Evolutionary conservation across 257 asterid species (phyloP).

Genomic region (Plantago ovata): DNA sequence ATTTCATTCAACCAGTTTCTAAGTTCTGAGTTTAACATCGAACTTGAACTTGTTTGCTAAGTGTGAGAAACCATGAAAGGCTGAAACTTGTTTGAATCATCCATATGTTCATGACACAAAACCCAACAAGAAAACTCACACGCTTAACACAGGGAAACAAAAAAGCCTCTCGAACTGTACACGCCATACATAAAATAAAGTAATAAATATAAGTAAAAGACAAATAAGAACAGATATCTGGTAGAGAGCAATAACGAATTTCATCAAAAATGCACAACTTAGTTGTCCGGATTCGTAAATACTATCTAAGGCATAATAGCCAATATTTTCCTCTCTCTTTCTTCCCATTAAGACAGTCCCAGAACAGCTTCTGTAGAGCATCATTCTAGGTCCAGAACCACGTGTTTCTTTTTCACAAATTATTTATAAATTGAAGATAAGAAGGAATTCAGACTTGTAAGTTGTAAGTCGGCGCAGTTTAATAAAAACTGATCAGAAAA

Average conservation of each 20-base stretch:
- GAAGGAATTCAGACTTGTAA: too few species aligned
- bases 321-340: background rate
- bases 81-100: background rate
- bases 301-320: background rate
- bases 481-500: too few species aligned
- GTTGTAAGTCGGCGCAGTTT: too few species aligned
- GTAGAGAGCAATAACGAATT: slow-evolving; percentile 1
- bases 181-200: too few species aligned
- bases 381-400: too few species aligned
- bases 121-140: background rate
- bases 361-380: too few species aligned
- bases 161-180: slow-evolving; percentile 5
- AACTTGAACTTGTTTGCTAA: background rate
- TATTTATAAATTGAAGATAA: too few species aligned
- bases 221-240: background rate
- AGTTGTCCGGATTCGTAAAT: background rate
- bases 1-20: background rate
- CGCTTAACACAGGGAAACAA: background rate
- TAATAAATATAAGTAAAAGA: background rate
- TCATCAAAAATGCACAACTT: background rate
- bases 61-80: background rate
- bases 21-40: background rate
- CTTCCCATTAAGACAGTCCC: background rate
- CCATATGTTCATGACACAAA: background rate
- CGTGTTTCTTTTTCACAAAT: too few species aligned